Base-by-base conservation (phyloP, 2,329 filamentous ascomycete species). In the Fusarium gaditjirri region DNA sequence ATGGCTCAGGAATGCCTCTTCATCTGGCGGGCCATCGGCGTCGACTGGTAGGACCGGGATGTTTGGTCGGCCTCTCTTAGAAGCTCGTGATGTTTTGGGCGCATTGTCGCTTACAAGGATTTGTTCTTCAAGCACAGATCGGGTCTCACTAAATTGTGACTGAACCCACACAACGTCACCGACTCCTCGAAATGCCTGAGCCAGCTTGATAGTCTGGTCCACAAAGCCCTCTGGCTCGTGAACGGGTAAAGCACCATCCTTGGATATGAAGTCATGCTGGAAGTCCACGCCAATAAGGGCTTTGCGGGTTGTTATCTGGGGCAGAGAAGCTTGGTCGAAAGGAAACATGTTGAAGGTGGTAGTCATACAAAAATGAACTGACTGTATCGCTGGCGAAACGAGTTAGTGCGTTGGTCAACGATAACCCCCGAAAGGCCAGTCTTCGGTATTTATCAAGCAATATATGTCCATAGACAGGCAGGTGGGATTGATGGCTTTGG, bases 281-380 rank as follows among this genome's bases (percentile, higher is more conserved):
- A 97, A 89, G 77, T 97, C 95, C 71, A 98, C 87, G 23, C 97
- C 84, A 25, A 98, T 85, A 46, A 99, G 86, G 2, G 94, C 95
- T 82, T 88, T 89, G 56, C 90, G 86, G 13, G 89, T 89, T 35
- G 82, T 84, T 57, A 92, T 81, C 53, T 87, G 82, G 16, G 90
- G 90, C 25, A 91, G 83, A 39, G 85, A 83, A 49, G 86, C 80
- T 42, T 84, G 81, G 74, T 90, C 87, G 78, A 91, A 89, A 68
- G 86, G 79, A 77, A 91, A 89, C 83, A 89, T 88, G 67, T 60
- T 73, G 70, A 44, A 52, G 12, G 14, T 53, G 19, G 33, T 19
- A 59, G 25, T 27, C 33, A 56, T 33, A 33, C 29, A 23, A 49
- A 21, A 47, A 33, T n/a, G 29, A 25, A 35, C 17, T 50, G 47